These are phyloP conservation scores for Schwanniomyces pseudopolymorphus DNA, from an alignment of 805 yeast genomes.

Conservation along the genomic window DNA sequence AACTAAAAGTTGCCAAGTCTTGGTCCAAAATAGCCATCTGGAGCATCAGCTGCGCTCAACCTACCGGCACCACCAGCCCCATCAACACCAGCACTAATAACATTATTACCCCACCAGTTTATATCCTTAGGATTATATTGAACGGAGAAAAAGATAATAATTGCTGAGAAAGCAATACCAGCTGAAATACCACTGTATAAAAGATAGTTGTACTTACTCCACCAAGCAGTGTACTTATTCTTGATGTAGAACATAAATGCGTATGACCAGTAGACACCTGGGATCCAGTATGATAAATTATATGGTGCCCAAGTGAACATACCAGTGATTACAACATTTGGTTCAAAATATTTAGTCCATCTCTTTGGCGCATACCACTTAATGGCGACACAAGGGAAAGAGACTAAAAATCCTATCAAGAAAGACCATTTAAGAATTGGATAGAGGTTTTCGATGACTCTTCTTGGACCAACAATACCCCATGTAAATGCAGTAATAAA, in stretches of 20 bases:
- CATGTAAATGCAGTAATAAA: conserved; percentile 45
- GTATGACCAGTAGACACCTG: conserved; percentile 50
- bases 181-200: conserved; percentile 46
- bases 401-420: conserved; percentile 43
- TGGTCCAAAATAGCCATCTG: conserved; percentile 36
- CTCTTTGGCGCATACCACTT: conserved; percentile 40
- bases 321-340: conserved; percentile 38
- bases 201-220: conserved; percentile 45
- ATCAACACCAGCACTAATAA: conserved; percentile 18
- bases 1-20: conserved; percentile 16
- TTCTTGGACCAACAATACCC: conserved; percentile 41
- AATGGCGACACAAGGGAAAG: conserved; percentile 26
- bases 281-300: conserved; percentile 56
- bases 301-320: conserved; percentile 58
- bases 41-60: conserved; percentile 21
- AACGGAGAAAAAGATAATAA: conserved; percentile 35
- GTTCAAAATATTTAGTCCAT: conserved; percentile 38
- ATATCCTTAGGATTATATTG: conserved; percentile 12
- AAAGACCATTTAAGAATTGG: conserved; percentile 52
- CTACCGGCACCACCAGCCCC: conserved; percentile 7
- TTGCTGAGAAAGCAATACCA: conserved; percentile 41
- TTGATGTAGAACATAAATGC: conserved; percentile 39
- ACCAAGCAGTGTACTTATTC: conserved; percentile 43
- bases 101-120: conserved; percentile 69
- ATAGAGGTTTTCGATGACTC: conserved; percentile 38